phyloP scores from a whole-genome alignment of 768 basidiomycete species.

The Amanita rubescens region DNA sequence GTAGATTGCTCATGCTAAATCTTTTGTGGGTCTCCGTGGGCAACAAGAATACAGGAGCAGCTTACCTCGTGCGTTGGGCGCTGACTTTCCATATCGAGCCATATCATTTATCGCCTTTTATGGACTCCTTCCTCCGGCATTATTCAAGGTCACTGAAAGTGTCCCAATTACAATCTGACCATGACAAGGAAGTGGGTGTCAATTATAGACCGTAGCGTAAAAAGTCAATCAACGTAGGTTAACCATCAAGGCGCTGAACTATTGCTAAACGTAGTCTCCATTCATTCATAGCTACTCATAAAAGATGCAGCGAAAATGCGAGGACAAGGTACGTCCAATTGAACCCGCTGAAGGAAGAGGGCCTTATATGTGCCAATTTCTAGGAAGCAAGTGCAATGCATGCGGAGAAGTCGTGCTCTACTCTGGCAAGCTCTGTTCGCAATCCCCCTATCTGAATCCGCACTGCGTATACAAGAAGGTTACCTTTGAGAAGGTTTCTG shows the following conservation, averaged over 20 bases:
- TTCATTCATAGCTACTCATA: not conserved
- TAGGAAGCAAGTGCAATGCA: not conserved
- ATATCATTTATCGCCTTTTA: not conserved
- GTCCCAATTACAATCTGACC: not conserved
- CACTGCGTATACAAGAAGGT: not conserved
- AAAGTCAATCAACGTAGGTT: not conserved
- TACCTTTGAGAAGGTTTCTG: not conserved
- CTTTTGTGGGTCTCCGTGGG: not conserved
- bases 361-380: not conserved
- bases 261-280: too few species aligned
- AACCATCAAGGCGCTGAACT: too few species aligned
- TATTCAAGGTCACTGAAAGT: not conserved
- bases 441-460: not conserved
- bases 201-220: not conserved
- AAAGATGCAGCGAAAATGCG: not conserved
- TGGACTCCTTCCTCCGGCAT: not conserved
- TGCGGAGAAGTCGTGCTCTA: not conserved
- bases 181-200: not conserved
- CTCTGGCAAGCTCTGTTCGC: not conserved
- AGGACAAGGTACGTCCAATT: not conserved
- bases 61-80: not conserved
- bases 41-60: not conserved
- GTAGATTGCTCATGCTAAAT: not conserved
- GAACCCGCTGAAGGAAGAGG: not conserved
- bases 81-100: not conserved